Percentiles rank a stretch among this genome's conserved stretches.
phyloP scores from a whole-genome alignment of 2,329 filamentous ascomycete genomes.

The Alternaria infectoria region DNA sequence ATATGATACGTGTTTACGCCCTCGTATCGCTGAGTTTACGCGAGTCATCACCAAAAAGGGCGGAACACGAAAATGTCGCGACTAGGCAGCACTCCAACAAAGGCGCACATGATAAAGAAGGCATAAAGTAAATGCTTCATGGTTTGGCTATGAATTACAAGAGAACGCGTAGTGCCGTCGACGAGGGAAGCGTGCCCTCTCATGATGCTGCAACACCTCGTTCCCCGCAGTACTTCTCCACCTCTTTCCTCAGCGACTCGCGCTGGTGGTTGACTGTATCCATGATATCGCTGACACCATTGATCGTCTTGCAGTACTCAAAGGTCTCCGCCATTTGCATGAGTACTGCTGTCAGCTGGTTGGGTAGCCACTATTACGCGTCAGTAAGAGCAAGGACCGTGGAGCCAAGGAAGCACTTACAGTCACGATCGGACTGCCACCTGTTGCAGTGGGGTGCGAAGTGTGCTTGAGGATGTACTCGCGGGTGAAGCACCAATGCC shows the following conservation, averaged over 20 bases:
- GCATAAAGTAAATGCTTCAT: not conserved
- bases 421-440: slow-evolving; percentile 81
- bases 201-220: slow-evolving; percentile 51
- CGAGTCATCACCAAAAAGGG: slow-evolving; percentile 18
- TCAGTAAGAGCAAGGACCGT: slow-evolving; percentile 3
- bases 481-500: slow-evolving; percentile 84
- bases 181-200: not conserved
- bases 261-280: slow-evolving; percentile 68
- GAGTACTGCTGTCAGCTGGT: slow-evolving; percentile 78
- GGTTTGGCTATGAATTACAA: not conserved
- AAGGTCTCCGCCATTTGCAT: slow-evolving; percentile 70
- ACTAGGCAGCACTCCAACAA: not conserved
- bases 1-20: slow-evolving; percentile 9
- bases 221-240: slow-evolving; percentile 75
- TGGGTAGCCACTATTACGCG: slow-evolving; percentile 70
- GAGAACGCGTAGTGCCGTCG: not conserved
- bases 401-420: slow-evolving; percentile 33
- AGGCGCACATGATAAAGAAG: not conserved
- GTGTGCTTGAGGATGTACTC: slow-evolving; percentile 85
- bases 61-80: slow-evolving; percentile 25
- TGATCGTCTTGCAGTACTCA: slow-evolving; percentile 53
- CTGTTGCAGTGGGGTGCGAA: slow-evolving; percentile 77
- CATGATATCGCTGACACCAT: slow-evolving; percentile 68
- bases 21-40: not conserved
- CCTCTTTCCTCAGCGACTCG: slow-evolving; percentile 73